These are phyloP conservation scores for Sarocladium kiliense DNA, from an alignment of 2,329 filamentous ascomycete species.

Conservation along the genomic window DNA sequence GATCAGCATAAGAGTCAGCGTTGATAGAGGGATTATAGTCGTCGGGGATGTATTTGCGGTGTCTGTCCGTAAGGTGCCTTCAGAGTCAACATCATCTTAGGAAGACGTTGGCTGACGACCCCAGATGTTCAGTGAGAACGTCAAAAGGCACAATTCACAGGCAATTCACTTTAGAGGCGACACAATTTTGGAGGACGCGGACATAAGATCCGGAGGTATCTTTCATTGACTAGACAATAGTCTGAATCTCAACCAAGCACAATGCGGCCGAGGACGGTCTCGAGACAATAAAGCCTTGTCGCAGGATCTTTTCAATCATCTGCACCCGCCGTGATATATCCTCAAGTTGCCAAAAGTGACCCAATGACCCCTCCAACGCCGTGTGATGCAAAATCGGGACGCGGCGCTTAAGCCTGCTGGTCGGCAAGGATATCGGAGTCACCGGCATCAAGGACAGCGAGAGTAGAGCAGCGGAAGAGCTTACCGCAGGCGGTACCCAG, in stretches of 20 bases:
- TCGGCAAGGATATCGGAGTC: slow-evolving; percentile 78
- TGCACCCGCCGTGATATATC: slow-evolving; percentile 29
- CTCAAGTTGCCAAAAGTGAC: slow-evolving; percentile 25
- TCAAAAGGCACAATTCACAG: too few species aligned
- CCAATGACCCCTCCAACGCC: slow-evolving; percentile 39
- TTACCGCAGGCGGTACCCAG: slow-evolving; percentile 98
- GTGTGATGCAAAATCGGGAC: slow-evolving; percentile 22
- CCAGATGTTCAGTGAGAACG: too few species aligned
- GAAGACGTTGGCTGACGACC: too few species aligned
- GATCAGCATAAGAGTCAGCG: too few species aligned
- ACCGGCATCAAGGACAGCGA: slow-evolving; percentile 95
- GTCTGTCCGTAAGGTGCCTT: too few species aligned
- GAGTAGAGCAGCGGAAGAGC: slow-evolving; percentile 96
- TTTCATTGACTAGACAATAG: slow-evolving; percentile 14
- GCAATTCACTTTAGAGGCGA: too few species aligned
- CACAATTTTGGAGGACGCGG: slow-evolving; percentile 17
- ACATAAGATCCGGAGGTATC: slow-evolving; percentile 13
- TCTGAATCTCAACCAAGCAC: slow-evolving; percentile 19
- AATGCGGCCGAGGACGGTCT: background rate
- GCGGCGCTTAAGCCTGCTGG: slow-evolving; percentile 44
- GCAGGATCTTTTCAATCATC: slow-evolving; percentile 22
- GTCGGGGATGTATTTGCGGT: too few species aligned
- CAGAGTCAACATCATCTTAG: too few species aligned
- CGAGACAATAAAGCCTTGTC: background rate
- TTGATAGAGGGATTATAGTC: too few species aligned